These are phyloP conservation scores for Xylariomycetidae sp. DNA, from an alignment of 2,329 filamentous ascomycete genomes.

Conservation along the genomic window DNA sequence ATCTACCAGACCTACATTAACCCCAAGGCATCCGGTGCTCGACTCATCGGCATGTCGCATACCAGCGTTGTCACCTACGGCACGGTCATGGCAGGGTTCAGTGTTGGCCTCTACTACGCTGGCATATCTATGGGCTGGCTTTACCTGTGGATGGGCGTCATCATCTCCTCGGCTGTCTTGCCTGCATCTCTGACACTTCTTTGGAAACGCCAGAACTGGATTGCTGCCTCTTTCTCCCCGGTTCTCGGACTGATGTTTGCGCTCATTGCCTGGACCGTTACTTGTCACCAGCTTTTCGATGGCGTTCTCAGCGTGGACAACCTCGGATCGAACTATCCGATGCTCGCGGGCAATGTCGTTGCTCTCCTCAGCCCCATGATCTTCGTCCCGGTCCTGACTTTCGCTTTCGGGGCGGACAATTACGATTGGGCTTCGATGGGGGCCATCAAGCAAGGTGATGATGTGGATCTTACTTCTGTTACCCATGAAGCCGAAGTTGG, in stretches of 20 bases:
- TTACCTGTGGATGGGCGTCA: slow-evolving; percentile 83
- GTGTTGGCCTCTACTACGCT: slow-evolving; percentile 63
- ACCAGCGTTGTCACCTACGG: slow-evolving; percentile 62
- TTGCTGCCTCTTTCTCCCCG: slow-evolving; percentile 48
- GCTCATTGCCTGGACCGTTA: slow-evolving; percentile 70
- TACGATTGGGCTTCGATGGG: slow-evolving; percentile 22
- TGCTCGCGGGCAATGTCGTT: slow-evolving; percentile 70
- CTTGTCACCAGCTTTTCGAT: slow-evolving; percentile 56
- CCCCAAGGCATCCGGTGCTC: slow-evolving; percentile 63
- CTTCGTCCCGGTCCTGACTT: slow-evolving; percentile 11
- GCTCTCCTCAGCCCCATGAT: slow-evolving; percentile 15
- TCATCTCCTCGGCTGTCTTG: slow-evolving; percentile 76
- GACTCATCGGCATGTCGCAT: slow-evolving; percentile 73
- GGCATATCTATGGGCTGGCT: slow-evolving; percentile 83
- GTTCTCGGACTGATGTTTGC: slow-evolving; percentile 61
- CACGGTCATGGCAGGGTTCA: slow-evolving; percentile 67
- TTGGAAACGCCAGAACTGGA: slow-evolving; percentile 59
- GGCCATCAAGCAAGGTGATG: slow-evolving; percentile 9
- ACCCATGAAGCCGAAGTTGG: slow-evolving; percentile 33
- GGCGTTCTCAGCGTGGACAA: slow-evolving; percentile 64
- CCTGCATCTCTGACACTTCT: slow-evolving; percentile 72
- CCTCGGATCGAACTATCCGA: slow-evolving; percentile 74
- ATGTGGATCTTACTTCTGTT: slow-evolving; percentile 1
- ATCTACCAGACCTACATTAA: slow-evolving; percentile 76
- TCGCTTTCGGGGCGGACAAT: slow-evolving; percentile 8